Evolutionary conservation across 2,329 filamentous ascomycete species (phyloP), one percentile per base, ranked within the genome.

Genomic region (Hymenoscyphus salicellus): DNA sequence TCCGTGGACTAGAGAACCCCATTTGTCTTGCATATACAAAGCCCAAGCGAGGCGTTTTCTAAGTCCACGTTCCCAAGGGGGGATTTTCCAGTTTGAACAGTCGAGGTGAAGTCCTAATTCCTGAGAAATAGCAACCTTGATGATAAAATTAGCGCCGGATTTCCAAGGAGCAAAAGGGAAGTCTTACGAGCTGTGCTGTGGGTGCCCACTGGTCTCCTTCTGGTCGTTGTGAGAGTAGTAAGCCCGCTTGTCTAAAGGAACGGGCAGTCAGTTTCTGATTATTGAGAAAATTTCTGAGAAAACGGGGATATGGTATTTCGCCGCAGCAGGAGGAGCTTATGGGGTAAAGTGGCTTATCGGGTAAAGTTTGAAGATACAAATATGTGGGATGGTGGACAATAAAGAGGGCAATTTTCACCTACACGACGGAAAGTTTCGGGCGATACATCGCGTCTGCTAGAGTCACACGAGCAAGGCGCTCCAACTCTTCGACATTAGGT

Each of bases 1-100:
- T 57, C 92, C 92, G 73, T 96, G 91, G 32, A 85, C 81, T 41
- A 86, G 77, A 1, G 83, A 80, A 4, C 84, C 82, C 85, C 83
- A 88, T 70, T 84, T 86, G 68, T 89, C 87, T 71, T 89, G 86
- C 79, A 88, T 86, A 68, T 83, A 89, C 1, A 88, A 74, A 2
- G 83, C 86, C 87, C 87, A 90, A 0, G 84, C 86, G 1, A 89
- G 77, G n/a, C 87, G 78, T 70, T 85, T 84, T 17, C 87, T 78
- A 14, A 89, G 76, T 0, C 85, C 83, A 58, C 84, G 81, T 70
- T 89, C 87, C 85, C 86, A 89, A 0, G 78, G 77, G 2, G 86
- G 86, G 41, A 89, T 83, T 14, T 82, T 81, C 87, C 87, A 89
- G 23, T 77, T 75, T 1, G 83, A 82, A 69, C 85, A 87, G 70